Base-by-base conservation (phyloP, 164 flowering plant species). In the Paratinospora sagittata region DNA sequence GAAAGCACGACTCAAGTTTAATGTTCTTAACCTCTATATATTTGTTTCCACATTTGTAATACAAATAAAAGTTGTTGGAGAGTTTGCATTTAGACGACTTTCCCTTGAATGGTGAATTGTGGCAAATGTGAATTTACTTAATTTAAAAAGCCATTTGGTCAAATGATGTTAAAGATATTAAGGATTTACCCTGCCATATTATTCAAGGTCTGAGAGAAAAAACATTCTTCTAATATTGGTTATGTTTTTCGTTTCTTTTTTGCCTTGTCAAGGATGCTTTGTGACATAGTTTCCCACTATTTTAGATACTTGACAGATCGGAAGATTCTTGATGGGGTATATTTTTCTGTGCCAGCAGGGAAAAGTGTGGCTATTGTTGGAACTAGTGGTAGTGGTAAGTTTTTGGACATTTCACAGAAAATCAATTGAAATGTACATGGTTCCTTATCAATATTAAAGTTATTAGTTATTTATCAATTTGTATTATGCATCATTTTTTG, bases 361-460 rank as follows among this genome's bases (percentile, higher is more conserved):
- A 87, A 85, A 75, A 95, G 97, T 84, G 96, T 95, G 60, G 99
- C 99, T 70, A 89, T 95, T 83, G 99, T 95, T 83, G 99, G 99
- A 75, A 95, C 99, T 21, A 95, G 99, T 81, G 99, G 99, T 66
- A 95, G 99, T 80, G 98, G 99, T 95, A 90, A 84, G 84, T 52
- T 43, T 72, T 70, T 64, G 24, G 61, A 60, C 33, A 16, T 33
- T 11, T 17, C 3, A 10, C 66, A 13, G 4, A 41, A 8, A 41
- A 41, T 41, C 45, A 41, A 41, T 41, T 41, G 45, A 41, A 41
- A 8, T 41, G 39, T 41, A 12, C 45, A 41, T 41, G 45, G 45
- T 41, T 41, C 45, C 9, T 11, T 41, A 41, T 41, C 45, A 41
- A 41, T 41, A 3, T 11, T 41, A 41, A 12, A 41, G 4, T 3